Conservation (phyloP, 441 rosid species). For the Syzygium syzygioides region DNA sequence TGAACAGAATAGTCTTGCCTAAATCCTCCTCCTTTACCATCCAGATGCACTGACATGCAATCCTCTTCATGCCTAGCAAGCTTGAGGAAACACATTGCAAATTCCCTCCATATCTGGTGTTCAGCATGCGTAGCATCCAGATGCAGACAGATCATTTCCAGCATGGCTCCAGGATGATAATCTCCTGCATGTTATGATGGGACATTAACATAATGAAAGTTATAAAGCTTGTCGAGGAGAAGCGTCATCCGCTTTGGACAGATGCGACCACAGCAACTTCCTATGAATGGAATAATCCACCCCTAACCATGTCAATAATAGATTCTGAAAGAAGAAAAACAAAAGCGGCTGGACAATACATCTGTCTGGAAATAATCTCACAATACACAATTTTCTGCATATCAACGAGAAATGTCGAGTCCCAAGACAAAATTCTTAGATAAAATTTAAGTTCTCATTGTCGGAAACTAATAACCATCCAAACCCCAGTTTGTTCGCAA, state of each 20-base stretch:
- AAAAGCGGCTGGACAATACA: neutral
- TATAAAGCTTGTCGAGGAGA: neutral
- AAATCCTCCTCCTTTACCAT: slow-evolving; percentile 27
- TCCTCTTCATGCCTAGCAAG: slow-evolving; percentile 54
- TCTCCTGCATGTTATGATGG: slow-evolving; percentile 40
- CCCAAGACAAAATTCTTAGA: neutral
- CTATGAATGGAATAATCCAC: neutral
- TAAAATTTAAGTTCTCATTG: neutral
- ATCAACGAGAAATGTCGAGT: neutral
- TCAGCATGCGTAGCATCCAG: slow-evolving; percentile 57
- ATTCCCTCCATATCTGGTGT: slow-evolving; percentile 55
- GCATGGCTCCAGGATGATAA: slow-evolving; percentile 40
- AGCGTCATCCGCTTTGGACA: neutral
- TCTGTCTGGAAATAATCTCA: neutral
- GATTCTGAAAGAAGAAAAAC: neutral
- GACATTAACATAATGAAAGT: neutral
- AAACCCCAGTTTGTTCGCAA: neutral
- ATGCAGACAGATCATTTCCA: slow-evolving; percentile 84
- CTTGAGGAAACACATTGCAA: slow-evolving; percentile 56
- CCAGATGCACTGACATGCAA: slow-evolving; percentile 40
- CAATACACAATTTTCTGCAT: neutral
- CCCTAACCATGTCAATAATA: neutral
- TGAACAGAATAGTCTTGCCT: slow-evolving; percentile 20
- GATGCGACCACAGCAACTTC: neutral
- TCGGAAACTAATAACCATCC: neutral